Evolutionary conservation across 306 rosid species (phyloP), one percentile per base, ranked within the genome.

Genomic region (Cercis canadensis): DNA sequence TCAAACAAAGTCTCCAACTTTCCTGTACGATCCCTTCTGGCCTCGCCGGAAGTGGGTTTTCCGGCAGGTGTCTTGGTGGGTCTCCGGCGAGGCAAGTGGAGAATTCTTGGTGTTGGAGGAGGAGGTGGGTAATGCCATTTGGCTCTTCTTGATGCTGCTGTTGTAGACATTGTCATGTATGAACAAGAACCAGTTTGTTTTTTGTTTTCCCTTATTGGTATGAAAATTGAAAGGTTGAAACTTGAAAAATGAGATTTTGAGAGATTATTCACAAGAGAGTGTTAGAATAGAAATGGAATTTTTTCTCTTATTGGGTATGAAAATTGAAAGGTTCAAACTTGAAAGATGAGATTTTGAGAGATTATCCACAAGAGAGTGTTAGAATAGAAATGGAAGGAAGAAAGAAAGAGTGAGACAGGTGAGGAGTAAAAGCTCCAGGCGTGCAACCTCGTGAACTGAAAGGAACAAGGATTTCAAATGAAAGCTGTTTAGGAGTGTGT

Each of bases 381-480:
- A 2, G 14, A 19, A 18, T 9, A 33, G 56, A 15, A 54, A 32
- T 11, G 18, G 11, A 53, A 8, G n/a, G n/a, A n/a, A 41, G 53
- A 59, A 51, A 45, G 70, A 60, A 54, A 47, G 64, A 50, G 69
- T 62, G 73, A 56, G 64, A 11, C 34, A 49, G 31, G 63, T 66
- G 76, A 72, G 70, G 65, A 67, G 78, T 60, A 36, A 51, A 63
- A 57, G 14, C 50, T 6, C 4, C 29, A 78, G 82, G 96, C 92
- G 96, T 86, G 98, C 90, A 82, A 82, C 98, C 92, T 92, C 98
- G 97, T 86, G 85, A 80, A 79, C 57, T 29, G 96, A 62, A 85
- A 80, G 39, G 67, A 80, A 77, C 92, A 90, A 85, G 45, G 92
- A 92, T 88, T 92, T 89, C 90, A 90, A 92, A 92, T 88, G 90